Evolutionary conservation across 345 rosid species (phyloP).

Genomic region (Boechera stricta): DNA sequence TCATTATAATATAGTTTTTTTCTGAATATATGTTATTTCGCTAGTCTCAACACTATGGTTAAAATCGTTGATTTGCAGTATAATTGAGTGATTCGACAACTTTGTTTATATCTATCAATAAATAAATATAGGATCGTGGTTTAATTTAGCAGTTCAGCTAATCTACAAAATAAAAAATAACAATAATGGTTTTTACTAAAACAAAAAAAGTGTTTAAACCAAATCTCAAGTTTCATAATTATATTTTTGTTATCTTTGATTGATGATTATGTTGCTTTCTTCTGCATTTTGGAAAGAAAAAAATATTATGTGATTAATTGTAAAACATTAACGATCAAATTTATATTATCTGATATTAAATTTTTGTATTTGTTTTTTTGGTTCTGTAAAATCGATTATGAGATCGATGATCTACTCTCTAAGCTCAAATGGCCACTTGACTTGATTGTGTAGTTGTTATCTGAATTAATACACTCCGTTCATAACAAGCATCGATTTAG

Average conservation of each 20-base stretch:
- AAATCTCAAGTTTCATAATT: not conserved
- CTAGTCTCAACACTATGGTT: conserved; percentile 5
- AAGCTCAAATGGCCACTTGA: too few relatives aligned
- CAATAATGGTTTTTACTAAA: not conserved
- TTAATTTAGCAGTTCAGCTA: not conserved
- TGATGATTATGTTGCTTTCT: not conserved
- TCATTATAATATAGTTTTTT: not conserved
- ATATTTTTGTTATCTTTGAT: not conserved
- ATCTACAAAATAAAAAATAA: not conserved
- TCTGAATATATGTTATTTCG: not conserved
- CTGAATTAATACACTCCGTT: too few relatives aligned
- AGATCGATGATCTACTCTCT: too few relatives aligned
- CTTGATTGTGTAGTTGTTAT: too few relatives aligned
- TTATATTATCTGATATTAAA: too few relatives aligned
- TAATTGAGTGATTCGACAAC: not conserved
- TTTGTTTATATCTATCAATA: not conserved
- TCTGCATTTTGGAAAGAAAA: too few relatives aligned
- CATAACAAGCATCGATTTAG: too few relatives aligned
- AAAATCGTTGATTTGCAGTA: not conserved
- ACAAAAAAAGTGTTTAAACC: not conserved
- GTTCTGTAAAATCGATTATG: too few relatives aligned
- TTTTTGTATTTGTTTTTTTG: too few relatives aligned
- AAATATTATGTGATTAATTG: too few relatives aligned
- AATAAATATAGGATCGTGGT: not conserved
- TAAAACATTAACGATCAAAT: too few relatives aligned